Conservation (phyloP, 441 rosid genomes). For the Euphorbia celastroides region DNA sequence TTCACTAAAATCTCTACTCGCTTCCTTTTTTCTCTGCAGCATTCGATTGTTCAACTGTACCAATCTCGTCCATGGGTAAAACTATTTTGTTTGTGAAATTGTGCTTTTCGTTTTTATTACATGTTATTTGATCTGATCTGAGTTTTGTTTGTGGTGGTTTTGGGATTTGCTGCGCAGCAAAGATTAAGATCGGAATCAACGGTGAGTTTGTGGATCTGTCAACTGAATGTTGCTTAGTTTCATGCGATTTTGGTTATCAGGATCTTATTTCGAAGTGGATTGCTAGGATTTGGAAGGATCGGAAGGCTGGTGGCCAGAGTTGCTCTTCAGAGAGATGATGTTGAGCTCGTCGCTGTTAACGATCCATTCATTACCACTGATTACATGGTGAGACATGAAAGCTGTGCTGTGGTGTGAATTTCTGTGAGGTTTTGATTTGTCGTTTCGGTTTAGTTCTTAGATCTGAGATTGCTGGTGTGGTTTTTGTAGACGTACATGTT, state of each 20-base stretch:
- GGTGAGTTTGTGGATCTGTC: slow-evolving; percentile 7
- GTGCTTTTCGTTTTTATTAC: background rate
- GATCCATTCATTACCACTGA: slow-evolving; percentile 51
- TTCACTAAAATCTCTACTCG: background rate
- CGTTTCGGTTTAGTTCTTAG: background rate
- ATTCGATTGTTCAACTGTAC: background rate
- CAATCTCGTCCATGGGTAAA: slow-evolving; percentile 25
- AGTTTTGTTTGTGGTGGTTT: background rate
- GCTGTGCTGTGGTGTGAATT: background rate
- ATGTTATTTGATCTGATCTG: background rate
- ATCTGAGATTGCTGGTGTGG: background rate
- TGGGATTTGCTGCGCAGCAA: slow-evolving; percentile 14
- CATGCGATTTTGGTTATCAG: background rate
- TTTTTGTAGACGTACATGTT: slow-evolving; percentile 52
- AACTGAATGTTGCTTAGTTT: background rate
- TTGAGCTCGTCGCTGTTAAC: slow-evolving; percentile 57
- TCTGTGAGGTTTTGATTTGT: background rate
- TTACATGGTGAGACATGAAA: slow-evolving; percentile 32
- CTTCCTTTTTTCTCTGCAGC: background rate
- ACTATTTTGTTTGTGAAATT: background rate
- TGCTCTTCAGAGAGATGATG: slow-evolving; percentile 45
- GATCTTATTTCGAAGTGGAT: slow-evolving; percentile 6
- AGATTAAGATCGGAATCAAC: slow-evolving; percentile 30
- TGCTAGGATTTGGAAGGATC: slow-evolving; percentile 52
- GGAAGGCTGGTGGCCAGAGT: slow-evolving; percentile 56